phyloP scores from a whole-genome alignment of 148 eudicot genomes.

The Camellia sinensis region DNA sequence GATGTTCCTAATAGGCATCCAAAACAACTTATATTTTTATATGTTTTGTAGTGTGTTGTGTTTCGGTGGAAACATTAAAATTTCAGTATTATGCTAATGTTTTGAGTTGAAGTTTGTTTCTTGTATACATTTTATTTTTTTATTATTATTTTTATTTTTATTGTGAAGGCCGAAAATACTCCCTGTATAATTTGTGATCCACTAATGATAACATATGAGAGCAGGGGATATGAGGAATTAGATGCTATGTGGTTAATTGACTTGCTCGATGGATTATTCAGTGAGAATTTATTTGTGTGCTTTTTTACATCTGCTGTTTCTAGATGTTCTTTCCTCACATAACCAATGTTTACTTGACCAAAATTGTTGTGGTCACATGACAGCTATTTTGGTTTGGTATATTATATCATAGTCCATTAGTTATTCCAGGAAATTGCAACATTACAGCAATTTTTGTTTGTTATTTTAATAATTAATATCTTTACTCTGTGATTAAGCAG shows the following conservation, averaged over 20 bases:
- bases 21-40: no score
- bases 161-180: not conserved
- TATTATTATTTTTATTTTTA: not conserved
- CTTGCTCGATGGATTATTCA: not conserved
- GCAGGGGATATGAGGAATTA: not conserved
- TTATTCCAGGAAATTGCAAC: no score
- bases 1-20: no score
- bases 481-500: slow-evolving; percentile 35
- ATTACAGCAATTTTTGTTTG: not conserved
- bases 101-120: no score
- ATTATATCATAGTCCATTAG: not conserved
- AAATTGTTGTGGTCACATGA: not conserved
- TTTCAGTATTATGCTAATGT: no score
- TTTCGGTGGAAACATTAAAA: no score
- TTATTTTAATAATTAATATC: not conserved
- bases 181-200: not conserved
- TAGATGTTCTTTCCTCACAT: not conserved
- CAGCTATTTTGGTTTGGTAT: not conserved
- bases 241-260: not conserved
- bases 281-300: not conserved
- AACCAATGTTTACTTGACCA: no score
- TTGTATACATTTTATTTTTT: no score
- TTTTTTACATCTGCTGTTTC: not conserved
- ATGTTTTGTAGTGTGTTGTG: no score
- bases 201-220: not conserved